Conservation (phyloP, 2,329 filamentous ascomycete species). For the Talaromyces albobiverticillius region DNA sequence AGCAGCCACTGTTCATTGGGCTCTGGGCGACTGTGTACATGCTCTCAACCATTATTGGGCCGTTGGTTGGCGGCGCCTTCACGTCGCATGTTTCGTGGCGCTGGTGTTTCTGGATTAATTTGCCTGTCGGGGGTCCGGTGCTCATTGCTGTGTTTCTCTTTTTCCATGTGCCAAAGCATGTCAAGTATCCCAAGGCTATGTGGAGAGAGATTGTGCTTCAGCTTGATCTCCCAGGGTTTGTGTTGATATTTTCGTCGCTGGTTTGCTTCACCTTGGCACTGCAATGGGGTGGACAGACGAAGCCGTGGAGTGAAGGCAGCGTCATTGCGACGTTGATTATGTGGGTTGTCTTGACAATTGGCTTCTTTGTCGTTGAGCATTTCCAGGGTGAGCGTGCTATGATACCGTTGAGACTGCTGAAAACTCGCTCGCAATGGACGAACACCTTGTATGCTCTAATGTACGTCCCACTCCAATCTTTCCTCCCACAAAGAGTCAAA, state of each 20-base stretch:
- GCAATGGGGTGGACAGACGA: constrained; percentile 25
- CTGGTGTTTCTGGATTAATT: constrained; percentile 23
- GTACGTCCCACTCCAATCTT: constrained; percentile 26
- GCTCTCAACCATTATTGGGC: constrained; percentile 21
- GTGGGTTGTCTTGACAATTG: constrained; percentile 18
- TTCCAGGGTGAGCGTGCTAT: constrained; percentile 24
- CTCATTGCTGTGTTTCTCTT: not conserved
- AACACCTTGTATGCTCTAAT: constrained; percentile 29
- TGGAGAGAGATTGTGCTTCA: constrained; percentile 21
- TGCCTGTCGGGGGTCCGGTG: constrained; percentile 27
- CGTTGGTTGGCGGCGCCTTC: constrained; percentile 1
- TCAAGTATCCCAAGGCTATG: not conserved
- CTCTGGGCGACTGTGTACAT: constrained; percentile 3
- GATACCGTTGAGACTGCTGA: constrained; percentile 33
- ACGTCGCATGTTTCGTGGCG: not conserved
- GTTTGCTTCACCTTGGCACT: constrained; percentile 23
- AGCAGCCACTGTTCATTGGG: not conserved
- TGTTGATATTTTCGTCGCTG: constrained; percentile 19
- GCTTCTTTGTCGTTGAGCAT: constrained; percentile 17
- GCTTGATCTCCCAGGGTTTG: constrained; percentile 23
- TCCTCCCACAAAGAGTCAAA: not conserved
- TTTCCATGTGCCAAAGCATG: constrained; percentile 2
- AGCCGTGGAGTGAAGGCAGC: constrained; percentile 20
- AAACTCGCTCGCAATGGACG: constrained; percentile 32
- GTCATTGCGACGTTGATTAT: constrained; percentile 20